Evolutionary conservation across 148 eudicot genomes (phyloP).

Genomic region (Spergularia bocconei): DNA sequence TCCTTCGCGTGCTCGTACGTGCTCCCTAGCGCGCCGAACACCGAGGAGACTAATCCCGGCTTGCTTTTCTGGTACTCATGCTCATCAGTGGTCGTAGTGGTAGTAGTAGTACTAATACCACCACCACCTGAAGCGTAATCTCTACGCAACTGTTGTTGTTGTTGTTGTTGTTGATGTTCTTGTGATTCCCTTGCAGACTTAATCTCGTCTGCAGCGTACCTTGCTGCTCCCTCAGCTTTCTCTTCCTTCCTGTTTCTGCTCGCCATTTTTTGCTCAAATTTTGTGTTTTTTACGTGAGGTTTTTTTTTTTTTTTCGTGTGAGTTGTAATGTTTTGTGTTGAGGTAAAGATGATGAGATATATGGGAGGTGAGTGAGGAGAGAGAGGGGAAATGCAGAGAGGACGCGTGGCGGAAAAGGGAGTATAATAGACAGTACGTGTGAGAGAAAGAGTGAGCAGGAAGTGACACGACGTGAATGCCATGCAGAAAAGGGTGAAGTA

Average conservation of each 20-base stretch:
- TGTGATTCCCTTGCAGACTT: conserved; percentile 18
- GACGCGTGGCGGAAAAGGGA: conserved; percentile 17
- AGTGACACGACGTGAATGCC: conserved; percentile 26
- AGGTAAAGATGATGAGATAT: not conserved
- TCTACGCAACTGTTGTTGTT: not conserved
- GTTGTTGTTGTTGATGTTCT: not conserved
- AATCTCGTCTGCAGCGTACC: conserved; percentile 37
- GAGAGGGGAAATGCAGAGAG: not conserved
- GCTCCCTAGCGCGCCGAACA: conserved; percentile 35
- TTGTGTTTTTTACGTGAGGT: not conserved
- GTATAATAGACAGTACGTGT: conserved; percentile 7
- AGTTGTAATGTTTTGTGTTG: not conserved
- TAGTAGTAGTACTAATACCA: not conserved
- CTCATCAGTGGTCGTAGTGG: not conserved
- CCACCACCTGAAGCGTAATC: not conserved
- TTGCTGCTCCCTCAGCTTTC: conserved; percentile 33
- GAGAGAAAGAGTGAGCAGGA: conserved; percentile 13
- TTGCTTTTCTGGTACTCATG: conserved; percentile 9
- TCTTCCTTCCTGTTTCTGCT: conserved; percentile 34
- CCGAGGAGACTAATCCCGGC: conserved; percentile 40
- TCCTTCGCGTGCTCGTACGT: conserved; percentile 39
- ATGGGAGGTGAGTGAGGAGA: not conserved
- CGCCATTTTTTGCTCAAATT: conserved; percentile 21
- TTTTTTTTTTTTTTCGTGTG: no score
- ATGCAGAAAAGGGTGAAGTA: not conserved